phyloP scores from a whole-genome alignment of 2,329 filamentous ascomycete genomes.

The Scedosporium boydii region DNA sequence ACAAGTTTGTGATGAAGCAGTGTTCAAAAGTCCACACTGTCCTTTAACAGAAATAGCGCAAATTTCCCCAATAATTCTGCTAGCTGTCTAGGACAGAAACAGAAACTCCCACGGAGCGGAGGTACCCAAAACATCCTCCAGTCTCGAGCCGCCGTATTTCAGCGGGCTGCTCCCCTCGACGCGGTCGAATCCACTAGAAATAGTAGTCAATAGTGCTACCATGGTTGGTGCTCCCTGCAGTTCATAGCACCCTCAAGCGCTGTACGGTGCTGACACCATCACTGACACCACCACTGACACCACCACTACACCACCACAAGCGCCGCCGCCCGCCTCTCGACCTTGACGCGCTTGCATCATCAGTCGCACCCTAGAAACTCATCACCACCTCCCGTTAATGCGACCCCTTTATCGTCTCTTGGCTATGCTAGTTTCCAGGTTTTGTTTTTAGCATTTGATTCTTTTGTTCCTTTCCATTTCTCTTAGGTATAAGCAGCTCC shows the following conservation, averaged over 20 bases:
- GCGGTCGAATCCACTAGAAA: background rate
- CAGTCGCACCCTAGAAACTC: background rate
- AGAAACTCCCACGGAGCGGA: background rate
- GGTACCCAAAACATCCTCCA: background rate
- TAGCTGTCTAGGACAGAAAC: background rate
- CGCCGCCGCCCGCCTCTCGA: background rate
- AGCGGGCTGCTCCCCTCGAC: background rate
- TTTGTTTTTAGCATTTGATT: background rate
- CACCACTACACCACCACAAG: background rate
- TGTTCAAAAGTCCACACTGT: too few species aligned
- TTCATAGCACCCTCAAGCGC: too few species aligned
- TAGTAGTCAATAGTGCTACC: background rate
- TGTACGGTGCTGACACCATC: background rate
- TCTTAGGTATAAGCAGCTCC: background rate
- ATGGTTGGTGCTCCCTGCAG: too few species aligned
- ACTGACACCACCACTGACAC: background rate
- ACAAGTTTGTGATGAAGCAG: too few species aligned
- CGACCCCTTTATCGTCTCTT: background rate
- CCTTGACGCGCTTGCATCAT: conserved; percentile 6
- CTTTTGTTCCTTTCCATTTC: background rate
- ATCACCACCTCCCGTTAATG: background rate
- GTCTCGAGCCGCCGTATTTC: background rate
- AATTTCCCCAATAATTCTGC: background rate
- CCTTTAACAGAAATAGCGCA: too few species aligned
- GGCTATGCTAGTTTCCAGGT: background rate